Base-by-base conservation (phyloP, 164 flowering plant species). In the Umbilicus rupestris region DNA sequence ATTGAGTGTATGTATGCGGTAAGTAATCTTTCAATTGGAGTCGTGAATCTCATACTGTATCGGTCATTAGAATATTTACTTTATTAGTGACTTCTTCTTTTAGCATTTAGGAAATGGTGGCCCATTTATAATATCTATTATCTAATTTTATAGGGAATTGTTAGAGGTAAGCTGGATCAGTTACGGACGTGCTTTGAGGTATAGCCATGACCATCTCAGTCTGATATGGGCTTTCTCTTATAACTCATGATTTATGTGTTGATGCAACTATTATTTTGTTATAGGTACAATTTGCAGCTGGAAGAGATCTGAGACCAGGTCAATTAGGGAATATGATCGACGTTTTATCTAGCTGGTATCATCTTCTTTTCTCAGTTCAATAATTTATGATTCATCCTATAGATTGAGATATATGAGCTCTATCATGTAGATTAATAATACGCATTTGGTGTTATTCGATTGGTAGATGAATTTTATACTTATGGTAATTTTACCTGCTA, bases 1-100 rank as follows among this genome's bases (percentile, higher is more conserved):
- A 94, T 94, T 65, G 96, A 94, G 73, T 91, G 99, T 84, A 94
- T 94, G 93, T 94, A 91, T 84, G 86, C 83, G 86, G 98, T 94
- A 85, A 28, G 97, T 78, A 17, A 64, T 69, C 59, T 65, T 42
- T 29, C 15, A 16, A 10, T 29, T 66, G 42, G 7, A 57, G 35
- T 17, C 3, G 11, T 19, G 20, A 33, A 15, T 42, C 50, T 37
- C 29, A 26, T 24, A n/a, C 55, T 55, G 19, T 3, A 3, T 55
- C 28, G 33, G 44, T 9, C 7, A 5, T 47, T 47, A n/a, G 22
- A 22, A 47, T n/a, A 47, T 47, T 47, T 22, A n/a, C 11, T 47
- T 5, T 7, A 47, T 47, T 26, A 47, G 8, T n/a, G n/a, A 47
- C 5, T n/a, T n/a, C 24, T n/a, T 47, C n/a, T n/a, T 47, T 47